These are phyloP conservation scores for Stemphylium lycopersici DNA, from an alignment of 2,329 filamentous ascomycete species.

Conservation along the genomic window DNA sequence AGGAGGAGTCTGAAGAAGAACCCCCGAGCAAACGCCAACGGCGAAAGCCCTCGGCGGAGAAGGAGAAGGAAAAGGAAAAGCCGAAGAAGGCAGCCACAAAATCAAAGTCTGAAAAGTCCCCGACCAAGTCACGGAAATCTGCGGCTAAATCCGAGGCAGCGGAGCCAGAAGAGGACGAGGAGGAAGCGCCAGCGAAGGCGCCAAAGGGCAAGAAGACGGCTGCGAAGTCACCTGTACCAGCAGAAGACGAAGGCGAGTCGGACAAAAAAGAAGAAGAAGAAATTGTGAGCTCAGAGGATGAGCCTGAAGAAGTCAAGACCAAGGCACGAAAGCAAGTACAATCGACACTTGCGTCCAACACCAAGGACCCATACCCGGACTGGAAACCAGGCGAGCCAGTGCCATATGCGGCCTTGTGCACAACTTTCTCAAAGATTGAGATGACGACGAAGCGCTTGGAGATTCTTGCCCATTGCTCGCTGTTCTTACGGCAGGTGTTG, in stretches of 20 bases:
- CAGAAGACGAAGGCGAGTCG: conserved; percentile 28
- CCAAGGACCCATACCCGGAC: conserved; percentile 87
- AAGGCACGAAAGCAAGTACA: conserved; percentile 84
- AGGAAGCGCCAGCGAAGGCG: conserved; percentile 23
- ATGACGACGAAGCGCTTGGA: conserved; percentile 90
- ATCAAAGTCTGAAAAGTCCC: conserved; percentile 26
- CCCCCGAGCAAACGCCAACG: conserved; percentile 46
- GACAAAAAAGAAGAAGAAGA: conserved; percentile 48
- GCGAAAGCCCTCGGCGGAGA: conserved; percentile 35
- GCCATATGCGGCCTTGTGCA: conserved; percentile 92
- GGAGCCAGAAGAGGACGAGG: conserved; percentile 31
- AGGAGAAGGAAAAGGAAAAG: conserved; percentile 24
- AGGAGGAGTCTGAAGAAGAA: conserved; percentile 45
- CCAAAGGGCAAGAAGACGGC: conserved; percentile 14
- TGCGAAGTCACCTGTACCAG: conserved; percentile 29
- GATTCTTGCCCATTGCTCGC: conserved; percentile 86
- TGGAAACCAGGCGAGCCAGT: conserved; percentile 90
- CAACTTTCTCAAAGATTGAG: conserved; percentile 92
- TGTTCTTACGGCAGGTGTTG: conserved; percentile 93
- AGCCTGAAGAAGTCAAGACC: conserved; percentile 73
- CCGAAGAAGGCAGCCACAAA: conserved; percentile 26
- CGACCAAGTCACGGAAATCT: conserved; percentile 23
- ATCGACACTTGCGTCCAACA: conserved; percentile 70
- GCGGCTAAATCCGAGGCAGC: conserved; percentile 22
- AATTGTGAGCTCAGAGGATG: conserved; percentile 61